Base-by-base conservation (phyloP, 345 rosid species). In the Punica granatum region DNA sequence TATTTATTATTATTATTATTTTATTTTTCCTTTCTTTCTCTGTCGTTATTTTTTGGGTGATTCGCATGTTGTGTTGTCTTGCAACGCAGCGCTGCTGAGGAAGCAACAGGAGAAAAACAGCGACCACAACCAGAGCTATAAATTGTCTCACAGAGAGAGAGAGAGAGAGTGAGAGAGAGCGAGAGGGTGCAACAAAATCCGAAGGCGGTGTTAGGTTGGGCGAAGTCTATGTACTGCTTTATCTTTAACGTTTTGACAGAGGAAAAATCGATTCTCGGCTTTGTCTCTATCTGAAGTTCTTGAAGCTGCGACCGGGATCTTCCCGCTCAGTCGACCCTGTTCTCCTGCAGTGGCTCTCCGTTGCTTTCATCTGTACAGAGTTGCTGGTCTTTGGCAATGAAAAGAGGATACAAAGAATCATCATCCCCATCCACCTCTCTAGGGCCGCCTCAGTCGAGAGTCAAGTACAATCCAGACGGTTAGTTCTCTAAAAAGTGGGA, bases 381-480 rank as follows among this genome's bases (percentile, higher is more conserved):
- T 35, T 31, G 70, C 66, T 18, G 21, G 44, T 46, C 9, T 31
- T 58, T 63, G 67, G 66, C 67, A 60, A 89, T 89, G 96, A 89
- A 92, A 88, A 85, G 98, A 60, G 94, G 88, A 67, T 72, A 77
- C 78, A 35, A 83, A n/a, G 87, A 80, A 63, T 85, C 89, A 59
- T 85, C 89, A 62, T 51, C 67, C n/a, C 84, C 88, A 11, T 78
- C 96, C 19, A 75, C 81, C 76, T 86, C 90, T 70, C 73, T 66
- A 54, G 86, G 83, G 63, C 96, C 88, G 39, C 86, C 95, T 76
- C 79, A 85, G 32, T 83, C 90, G 70, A 81, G 83, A 78, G 39
- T 79, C 79, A 90, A 74, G 82, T 72, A 67, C 30, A 89, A 90
- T 64, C 89, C 94, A 14, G 82, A 86, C 85, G 96, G 98, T 84